phyloP scores from a whole-genome alignment of 768 basidiomycete genomes.

The Coprinellus micaceus region DNA sequence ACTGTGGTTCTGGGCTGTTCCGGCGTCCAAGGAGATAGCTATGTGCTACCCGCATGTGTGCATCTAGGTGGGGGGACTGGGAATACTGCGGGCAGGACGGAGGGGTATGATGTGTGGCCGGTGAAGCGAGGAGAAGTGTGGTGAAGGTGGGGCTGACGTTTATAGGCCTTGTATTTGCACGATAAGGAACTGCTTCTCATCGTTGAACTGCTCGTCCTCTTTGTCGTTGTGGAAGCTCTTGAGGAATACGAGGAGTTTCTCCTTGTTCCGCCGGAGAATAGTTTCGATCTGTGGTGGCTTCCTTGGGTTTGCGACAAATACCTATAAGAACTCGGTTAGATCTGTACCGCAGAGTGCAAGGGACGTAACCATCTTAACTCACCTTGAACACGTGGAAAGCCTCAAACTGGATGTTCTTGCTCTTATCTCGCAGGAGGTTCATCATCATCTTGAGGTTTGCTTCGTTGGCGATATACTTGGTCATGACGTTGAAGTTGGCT shows the following conservation, averaged over 20 bases:
- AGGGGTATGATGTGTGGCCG: no score
- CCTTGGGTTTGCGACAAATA: slow-evolving; percentile 99
- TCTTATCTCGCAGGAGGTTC: slow-evolving; percentile 96
- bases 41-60: no score
- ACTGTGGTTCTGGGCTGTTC: no score
- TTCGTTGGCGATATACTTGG: slow-evolving; percentile 91
- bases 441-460: slow-evolving; percentile 99
- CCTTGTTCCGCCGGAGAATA: slow-evolving; percentile 91
- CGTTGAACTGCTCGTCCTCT: slow-evolving; percentile 96
- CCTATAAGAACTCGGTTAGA: slow-evolving; percentile 33
- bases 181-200: slow-evolving; percentile 96
- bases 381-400: slow-evolving; percentile 99
- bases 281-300: slow-evolving; percentile 93
- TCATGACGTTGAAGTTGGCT: slow-evolving; percentile 98
- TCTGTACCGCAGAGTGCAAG: background rate
- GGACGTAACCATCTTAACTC: slow-evolving; percentile 15
- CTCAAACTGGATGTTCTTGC: slow-evolving; percentile 99
- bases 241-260: slow-evolving; percentile 85
- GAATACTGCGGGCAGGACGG: no score
- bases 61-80: no score
- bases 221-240: slow-evolving; percentile 97
- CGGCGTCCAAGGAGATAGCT: no score
- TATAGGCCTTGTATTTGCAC: slow-evolving; percentile 83
- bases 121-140: no score
- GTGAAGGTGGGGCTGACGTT: slow-evolving; percentile 9